A percentile compares a stretch with the other conserved stretches of the same genome.
phyloP scores from a whole-genome alignment of 257 asterid genomes.

The Scutellaria minor region DNA sequence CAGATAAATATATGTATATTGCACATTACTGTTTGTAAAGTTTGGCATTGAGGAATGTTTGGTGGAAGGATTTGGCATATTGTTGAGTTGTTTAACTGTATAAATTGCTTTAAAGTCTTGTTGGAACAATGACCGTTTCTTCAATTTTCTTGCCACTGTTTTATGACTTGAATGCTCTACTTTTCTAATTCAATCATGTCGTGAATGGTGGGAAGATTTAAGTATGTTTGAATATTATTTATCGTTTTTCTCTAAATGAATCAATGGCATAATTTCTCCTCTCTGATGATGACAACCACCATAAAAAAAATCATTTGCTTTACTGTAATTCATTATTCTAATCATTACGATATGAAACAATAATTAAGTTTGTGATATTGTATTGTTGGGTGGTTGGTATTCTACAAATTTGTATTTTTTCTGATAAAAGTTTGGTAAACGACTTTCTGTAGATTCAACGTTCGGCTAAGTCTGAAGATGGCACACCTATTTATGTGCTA shows the following conservation, averaged over 20 bases:
- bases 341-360: neutral
- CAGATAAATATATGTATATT: constrained; percentile 33
- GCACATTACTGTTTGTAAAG: constrained; percentile 47
- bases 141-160: constrained; percentile 7
- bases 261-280: neutral
- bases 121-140: neutral
- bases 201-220: constrained; percentile 60
- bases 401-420: neutral
- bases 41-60: constrained; percentile 18
- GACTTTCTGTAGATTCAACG: neutral
- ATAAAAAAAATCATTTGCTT: neutral
- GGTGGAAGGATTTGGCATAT: neutral
- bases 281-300: constrained; percentile 13
- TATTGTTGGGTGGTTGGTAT: neutral
- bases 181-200: constrained; percentile 54
- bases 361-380: neutral
- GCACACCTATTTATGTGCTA: neutral
- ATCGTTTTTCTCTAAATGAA: neutral
- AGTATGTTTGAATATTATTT: neutral
- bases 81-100: constrained; percentile 31
- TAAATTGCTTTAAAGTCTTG: constrained; percentile 8
- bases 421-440: constrained; percentile 8
- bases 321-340: neutral
- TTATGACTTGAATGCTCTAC: constrained; percentile 18
- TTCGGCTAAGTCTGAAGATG: neutral